Conservation (phyloP, 129 eudicot species). For the Rutidosis leptorrhynchoides region DNA sequence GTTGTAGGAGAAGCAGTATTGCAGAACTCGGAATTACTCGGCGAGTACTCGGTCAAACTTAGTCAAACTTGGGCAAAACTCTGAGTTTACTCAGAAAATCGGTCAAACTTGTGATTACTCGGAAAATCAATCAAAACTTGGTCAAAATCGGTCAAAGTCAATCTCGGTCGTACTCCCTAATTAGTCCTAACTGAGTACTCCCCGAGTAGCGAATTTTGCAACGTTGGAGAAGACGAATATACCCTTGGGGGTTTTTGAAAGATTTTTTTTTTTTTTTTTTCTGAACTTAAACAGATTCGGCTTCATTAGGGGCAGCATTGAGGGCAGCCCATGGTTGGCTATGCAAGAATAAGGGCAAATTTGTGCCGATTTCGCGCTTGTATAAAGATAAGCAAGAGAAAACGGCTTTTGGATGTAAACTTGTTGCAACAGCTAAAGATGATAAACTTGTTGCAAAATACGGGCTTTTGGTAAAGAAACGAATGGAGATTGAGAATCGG, state of each 20-base stretch:
- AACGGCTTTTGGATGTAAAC: slow-evolving; percentile 70
- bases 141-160: too few relatives aligned
- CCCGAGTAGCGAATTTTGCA: too few relatives aligned
- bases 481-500: slow-evolving; percentile 73
- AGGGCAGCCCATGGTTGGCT: slow-evolving; percentile 99
- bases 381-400: slow-evolving; percentile 63
- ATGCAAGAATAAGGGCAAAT: slow-evolving; percentile 60
- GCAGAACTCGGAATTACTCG: too few relatives aligned
- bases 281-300: slow-evolving; percentile 57
- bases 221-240: not conserved
- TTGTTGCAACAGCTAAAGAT: slow-evolving; percentile 63
- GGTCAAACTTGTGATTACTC: too few relatives aligned
- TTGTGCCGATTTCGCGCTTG: slow-evolving; percentile 62
- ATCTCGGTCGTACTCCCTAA: too few relatives aligned
- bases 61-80: too few relatives aligned
- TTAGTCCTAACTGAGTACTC: too few relatives aligned
- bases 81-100: too few relatives aligned
- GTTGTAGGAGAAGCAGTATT: too few relatives aligned
- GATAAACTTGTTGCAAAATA: slow-evolving; percentile 55
- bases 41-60: too few relatives aligned
- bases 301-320: slow-evolving; percentile 88
- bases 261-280: too few relatives aligned
- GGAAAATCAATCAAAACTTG: too few relatives aligned
- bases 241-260: not conserved
- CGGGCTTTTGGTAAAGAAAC: slow-evolving; percentile 57